Evolutionary conservation across 176 grass and related monocot species (phyloP).

Genomic region (Puya raimondii): DNA sequence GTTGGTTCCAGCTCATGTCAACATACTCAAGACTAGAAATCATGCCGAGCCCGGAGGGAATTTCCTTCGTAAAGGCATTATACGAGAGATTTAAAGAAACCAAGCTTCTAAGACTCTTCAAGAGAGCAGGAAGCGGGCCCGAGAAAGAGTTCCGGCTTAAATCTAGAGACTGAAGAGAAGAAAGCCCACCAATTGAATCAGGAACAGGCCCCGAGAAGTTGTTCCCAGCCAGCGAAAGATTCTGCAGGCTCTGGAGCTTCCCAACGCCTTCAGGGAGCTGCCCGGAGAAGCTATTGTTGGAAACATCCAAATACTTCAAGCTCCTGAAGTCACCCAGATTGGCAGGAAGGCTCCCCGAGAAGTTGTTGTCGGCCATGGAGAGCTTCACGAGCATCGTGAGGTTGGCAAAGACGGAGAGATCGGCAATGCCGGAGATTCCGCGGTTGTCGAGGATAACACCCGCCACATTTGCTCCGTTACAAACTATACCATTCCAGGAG

Average conservation of each 20-base stretch:
- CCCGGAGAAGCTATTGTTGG: conserved; percentile 63
- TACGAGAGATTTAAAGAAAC: conserved; percentile 58
- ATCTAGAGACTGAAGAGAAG: conserved; percentile 72
- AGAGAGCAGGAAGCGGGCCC: conserved; percentile 35
- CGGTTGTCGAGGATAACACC: conserved; percentile 76
- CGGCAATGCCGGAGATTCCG: conserved; percentile 52
- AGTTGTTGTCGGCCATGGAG: conserved; percentile 77
- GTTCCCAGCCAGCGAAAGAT: conserved; percentile 71
- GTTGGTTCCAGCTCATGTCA: conserved; percentile 85
- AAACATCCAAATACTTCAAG: conserved; percentile 77
- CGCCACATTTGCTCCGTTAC: conserved; percentile 66
- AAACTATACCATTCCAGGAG: conserved; percentile 92
- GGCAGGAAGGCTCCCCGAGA: conserved; percentile 57
- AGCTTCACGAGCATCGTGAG: conserved; percentile 76
- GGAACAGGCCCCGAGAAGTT: conserved; percentile 78
- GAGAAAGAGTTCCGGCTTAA: conserved; percentile 66
- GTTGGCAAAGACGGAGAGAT: conserved; percentile 76
- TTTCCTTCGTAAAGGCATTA: conserved; percentile 74
- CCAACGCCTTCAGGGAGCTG: conserved; percentile 48
- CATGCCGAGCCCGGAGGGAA: conserved; percentile 55
- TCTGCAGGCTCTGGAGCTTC: conserved; percentile 64
- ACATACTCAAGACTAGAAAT: conserved; percentile 58
- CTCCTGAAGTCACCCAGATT: conserved; percentile 52
- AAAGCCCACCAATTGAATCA: conserved; percentile 48
- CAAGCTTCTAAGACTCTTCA: conserved; percentile 62